A percentile compares a stretch with the other conserved stretches of the same genome.
Evolutionary conservation across 768 basidiomycete genomes (phyloP).

Genomic region (Lentinula guzmanii): DNA sequence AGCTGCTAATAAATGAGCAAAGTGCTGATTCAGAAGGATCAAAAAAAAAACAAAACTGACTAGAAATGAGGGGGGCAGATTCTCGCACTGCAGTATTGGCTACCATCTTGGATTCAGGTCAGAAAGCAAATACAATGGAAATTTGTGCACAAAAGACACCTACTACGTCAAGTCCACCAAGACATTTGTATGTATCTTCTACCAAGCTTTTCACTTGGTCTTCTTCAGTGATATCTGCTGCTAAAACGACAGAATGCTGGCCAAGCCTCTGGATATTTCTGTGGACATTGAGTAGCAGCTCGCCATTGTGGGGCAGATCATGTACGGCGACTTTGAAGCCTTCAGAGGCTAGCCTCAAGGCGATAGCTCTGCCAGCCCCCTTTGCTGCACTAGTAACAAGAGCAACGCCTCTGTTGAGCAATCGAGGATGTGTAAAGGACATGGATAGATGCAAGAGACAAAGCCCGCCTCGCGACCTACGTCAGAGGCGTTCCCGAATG

Average conservation of each 20-base stretch:
- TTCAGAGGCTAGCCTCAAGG: conserved; percentile 28
- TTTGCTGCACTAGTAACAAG: conserved; percentile 32
- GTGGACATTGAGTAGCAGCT: background rate
- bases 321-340: conserved; percentile 32
- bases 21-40: background rate
- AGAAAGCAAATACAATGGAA: background rate
- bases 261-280: background rate
- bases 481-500: background rate
- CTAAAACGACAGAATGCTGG: background rate
- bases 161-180: conserved; percentile 27
- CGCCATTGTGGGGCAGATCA: conserved; percentile 17
- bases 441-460: background rate
- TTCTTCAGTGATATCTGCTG: conserved; percentile 21
- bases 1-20: background rate
- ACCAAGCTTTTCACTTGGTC: conserved; percentile 23
- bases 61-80: background rate
- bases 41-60: background rate
- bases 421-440: background rate
- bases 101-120: conserved; percentile 8
- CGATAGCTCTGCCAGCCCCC: conserved; percentile 34
- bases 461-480: background rate
- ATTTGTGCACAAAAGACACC: background rate
- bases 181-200: conserved; percentile 13
- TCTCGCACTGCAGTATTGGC: conserved; percentile 15
- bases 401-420: conserved; percentile 18